Conservation (phyloP, 768 basidiomycete genomes). For the Trametes sanguinea region DNA sequence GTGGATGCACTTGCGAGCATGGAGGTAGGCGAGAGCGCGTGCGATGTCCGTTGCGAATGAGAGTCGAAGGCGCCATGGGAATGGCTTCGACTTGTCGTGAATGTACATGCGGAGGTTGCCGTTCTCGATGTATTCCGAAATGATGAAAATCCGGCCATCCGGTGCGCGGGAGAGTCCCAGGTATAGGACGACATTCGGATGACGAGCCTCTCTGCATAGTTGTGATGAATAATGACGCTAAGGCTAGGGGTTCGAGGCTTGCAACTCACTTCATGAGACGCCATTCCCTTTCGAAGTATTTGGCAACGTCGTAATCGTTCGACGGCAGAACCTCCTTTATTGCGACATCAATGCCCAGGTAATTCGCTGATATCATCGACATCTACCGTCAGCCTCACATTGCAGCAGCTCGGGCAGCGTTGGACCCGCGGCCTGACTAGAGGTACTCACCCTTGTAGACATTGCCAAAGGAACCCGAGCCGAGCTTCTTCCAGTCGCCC, state of each 20-base stretch:
- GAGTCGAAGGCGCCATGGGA: slow-evolving; percentile 92
- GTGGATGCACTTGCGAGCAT: slow-evolving; percentile 87
- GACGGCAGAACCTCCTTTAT: slow-evolving; percentile 96
- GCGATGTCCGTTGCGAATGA: slow-evolving; percentile 95
- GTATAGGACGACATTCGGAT: slow-evolving; percentile 92
- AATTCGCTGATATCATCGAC: slow-evolving; percentile 54
- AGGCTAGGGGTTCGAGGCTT: slow-evolving; percentile 2
- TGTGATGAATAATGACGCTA: slow-evolving; percentile 1
- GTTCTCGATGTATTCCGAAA: slow-evolving; percentile 93
- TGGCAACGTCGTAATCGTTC: slow-evolving; percentile 89
- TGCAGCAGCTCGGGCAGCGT: not conserved
- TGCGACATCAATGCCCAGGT: slow-evolving; percentile 94
- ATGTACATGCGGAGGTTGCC: slow-evolving; percentile 93
- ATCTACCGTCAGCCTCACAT: slow-evolving; percentile 9
- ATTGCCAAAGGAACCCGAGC: slow-evolving; percentile 91
- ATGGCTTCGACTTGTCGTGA: slow-evolving; percentile 75
- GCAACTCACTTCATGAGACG: slow-evolving; percentile 81
- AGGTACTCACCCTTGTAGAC: slow-evolving; percentile 74
- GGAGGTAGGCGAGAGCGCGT: slow-evolving; percentile 94
- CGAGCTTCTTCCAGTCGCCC: slow-evolving; percentile 86
- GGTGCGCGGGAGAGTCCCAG: slow-evolving; percentile 86
- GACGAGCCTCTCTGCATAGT: slow-evolving; percentile 66
- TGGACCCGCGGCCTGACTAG: slow-evolving; percentile 23
- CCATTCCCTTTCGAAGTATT: slow-evolving; percentile 99
- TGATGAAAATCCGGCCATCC: slow-evolving; percentile 87